Conservation (phyloP, 345 rosid genomes). For the Sapria himalayana region DNA sequence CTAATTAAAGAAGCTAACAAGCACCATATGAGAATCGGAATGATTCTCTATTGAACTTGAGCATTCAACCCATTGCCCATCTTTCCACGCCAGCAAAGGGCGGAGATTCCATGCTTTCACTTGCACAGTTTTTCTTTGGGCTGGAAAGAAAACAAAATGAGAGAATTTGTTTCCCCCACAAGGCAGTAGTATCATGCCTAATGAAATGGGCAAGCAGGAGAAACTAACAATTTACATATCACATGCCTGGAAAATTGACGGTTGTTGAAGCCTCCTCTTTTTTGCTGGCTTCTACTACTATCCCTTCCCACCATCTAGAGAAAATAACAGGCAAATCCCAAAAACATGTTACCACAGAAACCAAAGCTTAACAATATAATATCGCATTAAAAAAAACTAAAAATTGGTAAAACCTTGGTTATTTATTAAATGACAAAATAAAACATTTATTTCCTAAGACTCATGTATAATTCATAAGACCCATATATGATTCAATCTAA, state of each 20-base stretch:
- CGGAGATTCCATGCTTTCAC: conserved; percentile 71
- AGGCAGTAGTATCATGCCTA: no score
- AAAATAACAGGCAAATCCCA: conserved; percentile 3
- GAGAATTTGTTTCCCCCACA: conserved; percentile 2
- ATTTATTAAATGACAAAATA: no score
- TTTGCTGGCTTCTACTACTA: conserved; percentile 60
- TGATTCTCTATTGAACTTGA: conserved; percentile 23
- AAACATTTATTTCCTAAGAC: no score
- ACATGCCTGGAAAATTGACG: conserved; percentile 59
- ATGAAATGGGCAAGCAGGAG: no score
- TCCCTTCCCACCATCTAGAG: conserved; percentile 92
- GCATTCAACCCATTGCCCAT: conserved; percentile 80
- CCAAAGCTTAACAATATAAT: no score
- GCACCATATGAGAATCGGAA: conserved; percentile 33
- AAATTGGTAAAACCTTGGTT: no score
- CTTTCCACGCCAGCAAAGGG: conserved; percentile 69
- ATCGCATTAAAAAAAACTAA: no score
- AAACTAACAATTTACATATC: no score
- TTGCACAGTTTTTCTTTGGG: conserved; percentile 34
- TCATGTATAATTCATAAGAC: not conserved
- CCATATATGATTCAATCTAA: no score
- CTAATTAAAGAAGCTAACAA: conserved; percentile 8
- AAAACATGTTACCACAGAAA: not conserved
- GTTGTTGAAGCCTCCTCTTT: conserved; percentile 48
- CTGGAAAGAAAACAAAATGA: conserved; percentile 21